Evolutionary conservation across 1,284 basidiomycete species (phyloP).

Genomic region (Malassezia globosa): DNA sequence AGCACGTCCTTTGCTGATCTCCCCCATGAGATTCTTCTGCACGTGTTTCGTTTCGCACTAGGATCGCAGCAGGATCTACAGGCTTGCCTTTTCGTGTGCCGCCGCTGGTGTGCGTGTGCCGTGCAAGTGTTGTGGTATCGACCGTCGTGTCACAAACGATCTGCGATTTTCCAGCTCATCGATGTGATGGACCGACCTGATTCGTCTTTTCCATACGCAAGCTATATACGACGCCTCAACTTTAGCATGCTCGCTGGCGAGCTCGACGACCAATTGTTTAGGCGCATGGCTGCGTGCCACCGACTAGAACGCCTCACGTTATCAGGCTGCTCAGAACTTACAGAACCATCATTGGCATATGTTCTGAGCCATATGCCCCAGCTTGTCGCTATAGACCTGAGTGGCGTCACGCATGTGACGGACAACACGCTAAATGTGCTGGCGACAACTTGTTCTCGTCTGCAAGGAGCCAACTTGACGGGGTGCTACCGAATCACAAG

Average conservation of each 20-base stretch:
- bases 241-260: constrained; percentile 64
- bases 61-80: constrained; percentile 60
- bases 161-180: constrained; percentile 58
- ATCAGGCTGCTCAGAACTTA: constrained; percentile 66
- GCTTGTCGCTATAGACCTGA: constrained; percentile 80
- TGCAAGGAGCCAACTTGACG: constrained; percentile 86
- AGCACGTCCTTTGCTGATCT: constrained; percentile 47
- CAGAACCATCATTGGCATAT: constrained; percentile 58
- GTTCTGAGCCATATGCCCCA: constrained; percentile 63
- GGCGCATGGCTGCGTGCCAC: constrained; percentile 63
- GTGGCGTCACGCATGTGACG: constrained; percentile 48
- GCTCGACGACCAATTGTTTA: constrained; percentile 68
- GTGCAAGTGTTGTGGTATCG: constrained; percentile 93
- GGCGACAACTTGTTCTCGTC: constrained; percentile 55
- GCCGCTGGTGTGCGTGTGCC: constrained; percentile 87
- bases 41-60: constrained; percentile 76
- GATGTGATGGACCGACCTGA: constrained; percentile 35
- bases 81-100: constrained; percentile 58
- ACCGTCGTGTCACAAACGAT: constrained; percentile 62
- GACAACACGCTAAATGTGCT: constrained; percentile 31
- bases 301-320: constrained; percentile 84
- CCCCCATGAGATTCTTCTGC: constrained; percentile 82
- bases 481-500: constrained; percentile 75
- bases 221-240: constrained; percentile 81
- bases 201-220: constrained; percentile 72